phyloP scores from a whole-genome alignment of 2,329 filamentous ascomycete species.

The Fusarium praegraminearum region DNA sequence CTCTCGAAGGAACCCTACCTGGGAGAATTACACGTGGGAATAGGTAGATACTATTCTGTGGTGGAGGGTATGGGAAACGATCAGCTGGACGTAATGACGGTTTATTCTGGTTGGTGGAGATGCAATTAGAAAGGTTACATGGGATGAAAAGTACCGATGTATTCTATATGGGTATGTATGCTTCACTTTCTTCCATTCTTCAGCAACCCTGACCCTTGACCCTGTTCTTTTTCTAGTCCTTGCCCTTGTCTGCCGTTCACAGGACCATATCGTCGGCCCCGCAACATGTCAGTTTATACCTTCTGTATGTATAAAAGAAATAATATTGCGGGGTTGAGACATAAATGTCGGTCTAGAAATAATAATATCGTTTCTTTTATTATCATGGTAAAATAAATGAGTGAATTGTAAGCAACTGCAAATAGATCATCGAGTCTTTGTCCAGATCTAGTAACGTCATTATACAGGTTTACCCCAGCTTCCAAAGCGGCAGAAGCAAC shows the following conservation, averaged over 20 bases:
- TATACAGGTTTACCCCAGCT: constrained; percentile 18
- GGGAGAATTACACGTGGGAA: constrained; percentile 24
- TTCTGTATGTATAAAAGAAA: background rate
- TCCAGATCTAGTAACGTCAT: constrained; percentile 19
- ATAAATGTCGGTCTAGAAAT: background rate
- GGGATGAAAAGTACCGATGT: background rate
- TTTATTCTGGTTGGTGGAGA: constrained; percentile 37
- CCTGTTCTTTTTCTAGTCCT: background rate
- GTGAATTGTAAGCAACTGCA: background rate
- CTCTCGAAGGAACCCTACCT: background rate
- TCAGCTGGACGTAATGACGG: constrained; percentile 33
- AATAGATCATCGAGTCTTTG: background rate
- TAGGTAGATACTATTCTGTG: background rate
- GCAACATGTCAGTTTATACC: background rate
- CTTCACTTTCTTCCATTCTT: background rate
- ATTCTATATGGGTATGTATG: background rate
- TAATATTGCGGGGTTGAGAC: background rate
- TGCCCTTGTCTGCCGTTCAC: background rate
- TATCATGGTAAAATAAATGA: background rate
- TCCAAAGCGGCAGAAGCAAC: constrained; percentile 14
- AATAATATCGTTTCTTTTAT: background rate
- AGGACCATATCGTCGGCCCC: background rate
- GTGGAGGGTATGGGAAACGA: constrained; percentile 17
- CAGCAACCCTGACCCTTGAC: background rate
- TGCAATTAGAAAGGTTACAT: constrained; percentile 2